Conservation (phyloP, 257 asterid genomes). For the Prunella vulgaris region DNA sequence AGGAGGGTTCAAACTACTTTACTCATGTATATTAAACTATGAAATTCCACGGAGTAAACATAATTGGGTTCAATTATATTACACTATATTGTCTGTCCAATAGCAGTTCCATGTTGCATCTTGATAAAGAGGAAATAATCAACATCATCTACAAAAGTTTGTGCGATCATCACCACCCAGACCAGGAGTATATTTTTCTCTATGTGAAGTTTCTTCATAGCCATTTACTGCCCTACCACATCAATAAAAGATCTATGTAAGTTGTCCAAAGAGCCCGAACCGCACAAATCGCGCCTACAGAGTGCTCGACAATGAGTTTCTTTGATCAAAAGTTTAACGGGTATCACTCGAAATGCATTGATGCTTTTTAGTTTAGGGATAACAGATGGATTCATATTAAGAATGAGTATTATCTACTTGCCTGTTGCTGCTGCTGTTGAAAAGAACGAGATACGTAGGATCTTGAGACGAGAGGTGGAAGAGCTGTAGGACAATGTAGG, state of each 20-base stretch:
- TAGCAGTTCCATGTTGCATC: background rate
- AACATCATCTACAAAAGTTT: too few species aligned
- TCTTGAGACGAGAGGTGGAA: slow-evolving; percentile 54
- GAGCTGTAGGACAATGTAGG: slow-evolving; percentile 62
- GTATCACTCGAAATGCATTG: background rate
- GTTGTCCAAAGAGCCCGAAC: background rate
- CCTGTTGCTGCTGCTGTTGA: slow-evolving; percentile 55
- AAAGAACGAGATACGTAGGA: slow-evolving; percentile 53
- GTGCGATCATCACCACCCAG: too few species aligned
- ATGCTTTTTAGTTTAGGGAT: background rate
- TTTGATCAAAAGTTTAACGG: background rate
- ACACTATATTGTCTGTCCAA: background rate
- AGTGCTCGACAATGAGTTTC: background rate
- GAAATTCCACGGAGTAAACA: background rate
- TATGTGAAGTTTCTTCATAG: slow-evolving; percentile 33
- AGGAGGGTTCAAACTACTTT: background rate
- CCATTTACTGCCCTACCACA: slow-evolving; percentile 63
- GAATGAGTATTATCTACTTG: slow-evolving; percentile 25
- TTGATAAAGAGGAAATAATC: background rate
- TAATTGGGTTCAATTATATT: background rate
- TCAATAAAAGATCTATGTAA: slow-evolving; percentile 23
- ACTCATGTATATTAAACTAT: background rate
- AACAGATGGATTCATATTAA: background rate
- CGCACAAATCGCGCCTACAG: background rate
- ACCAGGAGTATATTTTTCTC: slow-evolving; percentile 5